These are phyloP conservation scores for Coelastrella sp. DNA, from an alignment of 139 green algal genomes.

Conservation along the genomic window DNA sequence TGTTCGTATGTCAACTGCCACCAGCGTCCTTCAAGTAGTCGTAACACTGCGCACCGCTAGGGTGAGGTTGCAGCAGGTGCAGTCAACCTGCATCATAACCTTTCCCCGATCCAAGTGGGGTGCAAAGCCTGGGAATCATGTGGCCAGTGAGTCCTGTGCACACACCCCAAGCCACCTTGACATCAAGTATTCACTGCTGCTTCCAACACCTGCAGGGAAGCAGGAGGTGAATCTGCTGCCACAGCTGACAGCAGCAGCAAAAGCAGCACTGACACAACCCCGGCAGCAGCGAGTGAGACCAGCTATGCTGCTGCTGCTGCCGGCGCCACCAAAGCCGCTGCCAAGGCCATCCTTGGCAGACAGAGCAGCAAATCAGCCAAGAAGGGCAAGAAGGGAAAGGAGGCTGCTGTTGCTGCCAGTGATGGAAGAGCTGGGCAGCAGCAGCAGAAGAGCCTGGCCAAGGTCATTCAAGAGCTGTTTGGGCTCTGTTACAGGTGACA, in stretches of 20 bases:
- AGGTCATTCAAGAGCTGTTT: slow-evolving; percentile 43
- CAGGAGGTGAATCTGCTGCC: slow-evolving; percentile 20
- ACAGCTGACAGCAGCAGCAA: slow-evolving; percentile 22
- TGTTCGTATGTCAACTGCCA: no score
- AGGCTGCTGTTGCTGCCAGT: slow-evolving; percentile 3
- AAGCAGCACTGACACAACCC: neutral
- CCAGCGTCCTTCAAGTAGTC: no score
- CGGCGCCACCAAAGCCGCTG: neutral
- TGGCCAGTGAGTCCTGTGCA: no score
- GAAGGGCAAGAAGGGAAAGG: neutral
- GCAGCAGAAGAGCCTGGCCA: neutral
- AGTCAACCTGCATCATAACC: no score
- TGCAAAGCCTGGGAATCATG: no score
- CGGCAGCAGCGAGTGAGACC: neutral
- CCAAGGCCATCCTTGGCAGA: neutral
- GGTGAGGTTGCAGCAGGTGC: no score
- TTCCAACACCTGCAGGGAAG: slow-evolving; percentile 1
- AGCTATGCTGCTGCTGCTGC: slow-evolving; percentile 1
- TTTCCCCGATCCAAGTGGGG: no score
- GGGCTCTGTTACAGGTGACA: slow-evolving; percentile 34
- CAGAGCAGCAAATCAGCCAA: neutral
- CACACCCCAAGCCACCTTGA: no score
- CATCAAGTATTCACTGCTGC: neutral
- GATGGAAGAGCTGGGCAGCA: neutral
- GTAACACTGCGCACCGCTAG: no score